Evolutionary conservation across 805 yeast genomes (phyloP), one percentile per base, ranked within the genome.

Genomic region (Pichia paraexigua): DNA sequence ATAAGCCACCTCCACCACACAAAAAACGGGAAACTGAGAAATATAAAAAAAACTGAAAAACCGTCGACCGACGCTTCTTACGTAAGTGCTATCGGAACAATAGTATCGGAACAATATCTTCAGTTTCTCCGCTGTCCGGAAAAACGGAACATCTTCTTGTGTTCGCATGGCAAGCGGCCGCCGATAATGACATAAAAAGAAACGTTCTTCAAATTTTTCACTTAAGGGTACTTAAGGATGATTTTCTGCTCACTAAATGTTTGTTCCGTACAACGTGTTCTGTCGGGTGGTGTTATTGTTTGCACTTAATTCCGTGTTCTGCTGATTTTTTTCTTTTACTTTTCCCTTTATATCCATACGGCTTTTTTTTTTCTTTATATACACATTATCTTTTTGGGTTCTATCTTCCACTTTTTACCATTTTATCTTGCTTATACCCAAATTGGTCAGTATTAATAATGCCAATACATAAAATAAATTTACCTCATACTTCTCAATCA

Each of bases 381-480:
- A 12, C 12, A 13, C 7, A 13, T 30, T 43, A 12, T 17, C 21
- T 27, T n/a, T 24, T 21, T 15, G 12, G 2, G 10, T 12, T 13
- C n/a, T 5, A 13, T 13, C 35, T 15, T 30, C 25, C 25, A 24
- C 25, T 24, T 24, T 7, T 24, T 24, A 24, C 25, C 7, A 24
- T 24, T 24, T 24, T 7, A 24, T 24, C 10, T 30, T 15, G 35
- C 3, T 10, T 27, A 30, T 30, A 30, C 35, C n/a, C 35, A 30
- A 4, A 30, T 30, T 15, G 35, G 11, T 30, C n/a, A 13, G 35
- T 30, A 30, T 15, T 30, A 28, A 11, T 35, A 11, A 50, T 50
- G 53, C 53, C 53, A 18, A 50, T 50, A 22, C 53, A 50, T 24
- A 50, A 37, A 20, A 50, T 50, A 5, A n/a, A 46, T 12, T 21